These are phyloP conservation scores for Setomelanomma holmii DNA, from an alignment of 2,329 filamentous ascomycete species.

Conservation along the genomic window DNA sequence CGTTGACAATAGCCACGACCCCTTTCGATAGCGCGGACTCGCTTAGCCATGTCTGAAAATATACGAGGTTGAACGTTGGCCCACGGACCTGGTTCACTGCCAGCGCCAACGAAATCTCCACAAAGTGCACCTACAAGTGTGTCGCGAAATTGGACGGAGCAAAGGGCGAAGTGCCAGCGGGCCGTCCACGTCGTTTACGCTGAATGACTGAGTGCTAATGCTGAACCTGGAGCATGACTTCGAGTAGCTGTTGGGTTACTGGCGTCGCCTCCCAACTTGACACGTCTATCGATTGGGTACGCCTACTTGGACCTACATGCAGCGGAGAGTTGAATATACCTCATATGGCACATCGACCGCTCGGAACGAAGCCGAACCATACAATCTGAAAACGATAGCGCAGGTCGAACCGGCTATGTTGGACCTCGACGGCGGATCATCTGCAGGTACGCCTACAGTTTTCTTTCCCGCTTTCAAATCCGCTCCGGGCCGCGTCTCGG, in stretches of 20 bases:
- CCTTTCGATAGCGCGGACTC: slow-evolving; percentile 2
- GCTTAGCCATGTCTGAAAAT: slow-evolving; percentile 14
- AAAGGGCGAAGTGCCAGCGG: neutral
- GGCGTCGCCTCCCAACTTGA: neutral
- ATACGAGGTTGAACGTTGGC: slow-evolving; percentile 14
- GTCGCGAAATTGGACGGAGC: no score
- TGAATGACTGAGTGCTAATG: neutral
- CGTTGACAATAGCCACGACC: neutral
- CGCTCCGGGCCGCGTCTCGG: slow-evolving; percentile 7
- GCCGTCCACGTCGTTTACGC: neutral
- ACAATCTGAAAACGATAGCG: slow-evolving; percentile 17
- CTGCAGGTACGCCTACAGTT: slow-evolving; percentile 38
- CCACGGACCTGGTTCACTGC: slow-evolving; percentile 23
- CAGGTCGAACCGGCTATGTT: slow-evolving; percentile 23
- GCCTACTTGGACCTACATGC: neutral
- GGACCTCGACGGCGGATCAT: slow-evolving; percentile 18
- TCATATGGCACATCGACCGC: slow-evolving; percentile 25
- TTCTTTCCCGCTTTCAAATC: slow-evolving; percentile 14
- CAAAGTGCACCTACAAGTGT: no score
- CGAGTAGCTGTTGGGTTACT: no score
- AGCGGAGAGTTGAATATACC: slow-evolving; percentile 20
- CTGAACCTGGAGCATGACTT: neutral
- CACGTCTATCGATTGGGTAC: slow-evolving; percentile 2
- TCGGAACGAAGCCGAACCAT: slow-evolving; percentile 33
- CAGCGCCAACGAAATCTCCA: no score